Evolutionary conservation across 345 rosid genomes (phyloP).

Genomic region (Camelina hispida): DNA sequence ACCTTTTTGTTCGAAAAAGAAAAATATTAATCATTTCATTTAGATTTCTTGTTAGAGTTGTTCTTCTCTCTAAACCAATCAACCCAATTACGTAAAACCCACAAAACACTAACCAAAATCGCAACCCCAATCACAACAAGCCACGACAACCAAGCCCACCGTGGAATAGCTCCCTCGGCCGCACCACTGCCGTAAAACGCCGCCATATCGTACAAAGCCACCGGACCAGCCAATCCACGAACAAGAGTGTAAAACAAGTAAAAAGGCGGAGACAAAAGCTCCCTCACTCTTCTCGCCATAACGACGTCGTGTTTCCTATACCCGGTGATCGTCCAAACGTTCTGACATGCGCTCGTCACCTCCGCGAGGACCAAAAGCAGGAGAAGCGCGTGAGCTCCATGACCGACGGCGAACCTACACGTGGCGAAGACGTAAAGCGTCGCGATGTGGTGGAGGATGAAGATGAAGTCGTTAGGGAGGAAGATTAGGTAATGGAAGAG

Average conservation of each 20-base stretch:
- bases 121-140: conserved; percentile 60
- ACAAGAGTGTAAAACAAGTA: conserved; percentile 60
- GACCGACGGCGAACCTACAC: conserved; percentile 60
- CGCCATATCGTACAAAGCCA: conserved; percentile 58
- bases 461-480: conserved; percentile 67
- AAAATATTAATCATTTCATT: not conserved
- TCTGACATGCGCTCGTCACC: conserved; percentile 81
- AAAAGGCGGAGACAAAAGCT: conserved; percentile 57
- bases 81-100: conserved; percentile 70
- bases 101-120: conserved; percentile 61
- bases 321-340: conserved; percentile 64
- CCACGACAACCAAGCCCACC: conserved; percentile 96
- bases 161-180: conserved; percentile 54
- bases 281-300: conserved; percentile 53
- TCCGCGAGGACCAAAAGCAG: conserved; percentile 72
- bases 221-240: conserved; percentile 72
- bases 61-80: conserved; percentile 55
- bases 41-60: conserved; percentile 27
- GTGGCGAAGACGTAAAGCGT: conserved; percentile 74
- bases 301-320: conserved; percentile 50
- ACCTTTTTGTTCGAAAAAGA: not conserved
- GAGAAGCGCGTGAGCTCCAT: conserved; percentile 69
- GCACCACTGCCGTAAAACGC: conserved; percentile 52
- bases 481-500: conserved; percentile 72
- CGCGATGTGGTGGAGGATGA: conserved; percentile 86